Percentiles rank a stretch among this genome's conserved stretches.
Conservation (phyloP, 352 stramenopile species). For the Globisporangium emineosum region DNA sequence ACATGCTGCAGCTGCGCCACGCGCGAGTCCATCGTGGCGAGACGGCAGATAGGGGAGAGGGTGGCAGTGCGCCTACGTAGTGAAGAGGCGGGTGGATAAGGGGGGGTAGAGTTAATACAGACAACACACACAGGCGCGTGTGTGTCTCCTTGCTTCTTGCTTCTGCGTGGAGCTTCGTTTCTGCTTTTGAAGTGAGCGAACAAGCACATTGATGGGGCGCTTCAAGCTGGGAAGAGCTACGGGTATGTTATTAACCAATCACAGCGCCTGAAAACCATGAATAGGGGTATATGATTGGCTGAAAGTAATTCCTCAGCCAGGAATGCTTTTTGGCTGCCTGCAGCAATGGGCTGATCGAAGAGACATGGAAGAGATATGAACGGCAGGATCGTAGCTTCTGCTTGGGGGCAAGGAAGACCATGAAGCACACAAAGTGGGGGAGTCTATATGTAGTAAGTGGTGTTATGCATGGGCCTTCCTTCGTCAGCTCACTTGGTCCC, state of each 20-base stretch:
- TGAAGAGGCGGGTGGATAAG: background rate
- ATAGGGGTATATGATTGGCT: too few relatives aligned
- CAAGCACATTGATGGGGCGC: background rate
- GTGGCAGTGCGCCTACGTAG: background rate
- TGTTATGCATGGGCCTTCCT: background rate
- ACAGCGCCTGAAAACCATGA: too few relatives aligned
- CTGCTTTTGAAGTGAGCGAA: conserved; percentile 1
- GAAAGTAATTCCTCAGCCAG: too few relatives aligned
- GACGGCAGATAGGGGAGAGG: background rate
- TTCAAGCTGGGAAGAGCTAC: background rate
- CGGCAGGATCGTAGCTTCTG: background rate
- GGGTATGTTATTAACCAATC: background rate
- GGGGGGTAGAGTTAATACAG: background rate
- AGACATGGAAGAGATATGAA: background rate
- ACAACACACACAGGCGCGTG: background rate
- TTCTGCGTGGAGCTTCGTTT: background rate
- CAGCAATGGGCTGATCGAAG: background rate
- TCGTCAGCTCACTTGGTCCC: too few relatives aligned
- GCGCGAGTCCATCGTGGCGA: conserved; percentile 39
- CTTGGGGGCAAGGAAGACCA: background rate
- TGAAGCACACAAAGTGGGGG: background rate
- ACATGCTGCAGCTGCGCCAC: conserved; percentile 73
- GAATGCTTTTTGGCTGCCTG: too few relatives aligned
- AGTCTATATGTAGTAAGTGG: conserved; percentile 8
- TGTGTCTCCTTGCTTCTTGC: background rate